Conservation (phyloP, 805 yeast species). For the Lachancea mirantina region DNA sequence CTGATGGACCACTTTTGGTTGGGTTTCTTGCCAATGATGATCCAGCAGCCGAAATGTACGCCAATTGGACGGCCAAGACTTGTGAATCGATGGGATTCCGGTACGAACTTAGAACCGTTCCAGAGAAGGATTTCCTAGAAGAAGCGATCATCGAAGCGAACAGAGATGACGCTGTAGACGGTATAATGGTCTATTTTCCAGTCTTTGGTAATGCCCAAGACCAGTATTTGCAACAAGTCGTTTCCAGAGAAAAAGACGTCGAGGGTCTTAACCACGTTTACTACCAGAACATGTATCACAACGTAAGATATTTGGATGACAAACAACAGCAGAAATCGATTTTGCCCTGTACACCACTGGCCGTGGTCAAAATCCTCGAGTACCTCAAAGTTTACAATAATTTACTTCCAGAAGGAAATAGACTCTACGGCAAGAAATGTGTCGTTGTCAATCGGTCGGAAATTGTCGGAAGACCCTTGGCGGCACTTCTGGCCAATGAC, state of each 20-base stretch:
- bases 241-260: constrained; percentile 86
- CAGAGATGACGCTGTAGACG: constrained; percentile 65
- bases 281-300: constrained; percentile 92
- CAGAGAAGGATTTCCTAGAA: constrained; percentile 75
- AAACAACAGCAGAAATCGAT: constrained; percentile 66
- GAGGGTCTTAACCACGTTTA: constrained; percentile 90
- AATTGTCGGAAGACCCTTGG: constrained; percentile 95
- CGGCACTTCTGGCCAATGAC: constrained; percentile 92
- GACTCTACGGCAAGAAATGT: constrained; percentile 87
- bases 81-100: constrained; percentile 78
- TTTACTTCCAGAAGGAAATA: constrained; percentile 78
- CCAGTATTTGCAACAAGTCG: constrained; percentile 90
- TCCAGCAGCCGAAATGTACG: constrained; percentile 93
- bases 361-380: constrained; percentile 88
- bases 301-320: constrained; percentile 73
- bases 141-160: constrained; percentile 79
- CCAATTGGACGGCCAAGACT: constrained; percentile 92
- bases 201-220: constrained; percentile 94
- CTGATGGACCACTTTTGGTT: constrained; percentile 65
- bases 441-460: constrained; percentile 91
- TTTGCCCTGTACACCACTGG: constrained; percentile 94
- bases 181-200: constrained; percentile 96
- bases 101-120: constrained; percentile 66
- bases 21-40: constrained; percentile 90
- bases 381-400: constrained; percentile 81